Evolutionary conservation across 495 filamentous ascomycete genomes (phyloP), one percentile per base, ranked within the genome.

Genomic region (Penicillium silybi): DNA sequence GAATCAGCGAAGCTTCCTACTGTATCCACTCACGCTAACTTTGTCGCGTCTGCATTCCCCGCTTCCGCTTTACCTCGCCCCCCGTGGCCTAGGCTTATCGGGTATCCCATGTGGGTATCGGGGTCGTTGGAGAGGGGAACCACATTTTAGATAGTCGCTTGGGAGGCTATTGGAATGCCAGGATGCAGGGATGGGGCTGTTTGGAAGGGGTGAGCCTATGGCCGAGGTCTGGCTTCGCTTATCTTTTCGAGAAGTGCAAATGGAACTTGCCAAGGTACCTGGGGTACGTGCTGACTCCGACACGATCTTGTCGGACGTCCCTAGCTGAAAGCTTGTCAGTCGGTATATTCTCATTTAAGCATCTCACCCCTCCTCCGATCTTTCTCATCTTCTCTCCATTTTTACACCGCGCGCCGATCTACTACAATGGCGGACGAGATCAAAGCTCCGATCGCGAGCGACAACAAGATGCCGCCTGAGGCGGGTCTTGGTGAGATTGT

Each of bases 371-470:
- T 13, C 29, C 29, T 10, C 8, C 3, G 11, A 6, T 39, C 8
- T 27, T 32, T 17, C 34, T 10, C 19, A 16, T 22, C n/a, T 34
- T 49, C 20, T 15, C 25, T 8, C 17, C 3, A 2, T 7, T 18
- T 2, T 27, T n/a, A n/a, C n/a, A n/a, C 26, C 25, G 5, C 16
- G 9, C 15, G 41, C 6, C 13, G 20, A 25, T 26, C 13, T 43
- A 11, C 18, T 11, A 10, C n/a, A 7, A 59, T 59, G 53, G 51
- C 50, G 25, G 58, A 65, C 29, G 41, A 46, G 26, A 16, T 57
- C 2, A 43, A 51, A 48, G 52, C 48, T 40, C 25, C 54, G 46
- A 25, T 52, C n/a, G n/a, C n/a, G 20, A 46, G 19, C 26, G 52
- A 50, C 25, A 27, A 18, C 20, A 56, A 50, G 25, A 56, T 39